Evolutionary conservation across 805 yeast species (phyloP).

Genomic region (Lachancea sp.): DNA sequence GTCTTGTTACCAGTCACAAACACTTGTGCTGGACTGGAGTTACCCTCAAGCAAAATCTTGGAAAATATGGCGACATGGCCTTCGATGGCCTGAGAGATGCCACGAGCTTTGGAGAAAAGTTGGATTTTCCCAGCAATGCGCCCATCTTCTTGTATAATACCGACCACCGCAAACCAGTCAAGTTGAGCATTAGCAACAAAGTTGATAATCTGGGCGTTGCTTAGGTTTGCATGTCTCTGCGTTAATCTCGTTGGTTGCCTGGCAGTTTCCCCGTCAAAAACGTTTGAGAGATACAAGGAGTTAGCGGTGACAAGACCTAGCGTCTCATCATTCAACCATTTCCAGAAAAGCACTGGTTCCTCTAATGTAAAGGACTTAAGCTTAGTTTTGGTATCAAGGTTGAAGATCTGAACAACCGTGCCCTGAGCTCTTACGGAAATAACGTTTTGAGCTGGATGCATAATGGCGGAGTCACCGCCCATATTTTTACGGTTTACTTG

Average conservation of each 20-base stretch:
- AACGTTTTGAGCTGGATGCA: constrained; percentile 86
- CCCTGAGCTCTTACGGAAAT: constrained; percentile 95
- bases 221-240: constrained; percentile 73
- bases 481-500: constrained; percentile 82
- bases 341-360: constrained; percentile 93
- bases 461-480: constrained; percentile 95
- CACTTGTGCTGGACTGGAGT: constrained; percentile 66
- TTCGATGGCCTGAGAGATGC: constrained; percentile 92
- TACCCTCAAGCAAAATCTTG: constrained; percentile 63
- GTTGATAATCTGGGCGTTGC: constrained; percentile 82
- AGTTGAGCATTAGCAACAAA: constrained; percentile 72
- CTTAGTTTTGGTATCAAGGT: constrained; percentile 79
- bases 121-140: constrained; percentile 95
- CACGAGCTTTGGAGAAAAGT: constrained; percentile 79
- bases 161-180: constrained; percentile 93
- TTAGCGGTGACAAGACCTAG: constrained; percentile 82
- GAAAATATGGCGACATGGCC: constrained; percentile 96
- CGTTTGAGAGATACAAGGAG: constrained; percentile 71
- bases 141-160: constrained; percentile 90
- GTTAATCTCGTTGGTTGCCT: constrained; percentile 77
- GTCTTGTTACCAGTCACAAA: constrained; percentile 90
- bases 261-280: constrained; percentile 71
- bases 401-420: constrained; percentile 90
- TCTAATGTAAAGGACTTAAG: constrained; percentile 78
- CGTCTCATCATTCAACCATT: constrained; percentile 70